Base-by-base conservation (phyloP, 768 basidiomycete genomes). In the Lactifluus pinguis region DNA sequence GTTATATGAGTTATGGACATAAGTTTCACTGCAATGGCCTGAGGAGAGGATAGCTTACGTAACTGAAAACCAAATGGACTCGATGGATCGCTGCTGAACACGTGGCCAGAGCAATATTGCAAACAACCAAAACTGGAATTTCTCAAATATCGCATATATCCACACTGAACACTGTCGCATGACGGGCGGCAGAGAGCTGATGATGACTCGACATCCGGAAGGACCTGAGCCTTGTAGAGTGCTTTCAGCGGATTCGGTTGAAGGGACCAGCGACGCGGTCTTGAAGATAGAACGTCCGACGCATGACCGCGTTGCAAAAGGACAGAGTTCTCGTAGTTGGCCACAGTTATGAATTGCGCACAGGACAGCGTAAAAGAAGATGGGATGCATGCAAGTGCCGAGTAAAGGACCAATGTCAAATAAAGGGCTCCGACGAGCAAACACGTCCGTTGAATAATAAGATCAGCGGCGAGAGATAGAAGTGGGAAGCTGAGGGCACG, bases 1-100 rank as follows among this genome's bases (percentile, higher is more conserved):
- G 75, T 76, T 21, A 90, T 67, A 67, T 88, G 82, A 5, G 79
- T 83, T 59, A 87, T 80, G 19, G 86, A 71, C 84, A 84, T 84
- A 6, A 55, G 14, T 39, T 14, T 39, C 39, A 13, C 14, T 39
- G 7, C n/a, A 14, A n/a, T 25, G 13, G 19, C 9, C 4, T 30
- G 44, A 52, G 14, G 21, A 2, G 4, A 17, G 49, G 17, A 14
- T 6, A 39, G 49, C 34, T 57, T 59, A 53, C 51, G 13, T 59
- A 53, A 53, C 25, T 9, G 29, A 6, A 15, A 21, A 13, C 41
- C 38, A 3, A 3, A 38, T 38, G 38, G 8, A 38, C 9, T 25
- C 25, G 32, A 34, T 34, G n/a, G n/a, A 34, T 34, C 32, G 25
- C 25, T 25, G 25, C 25, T 25, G 25, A 25, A 25, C 25, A 34